Evolutionary conservation across 768 basidiomycete genomes (phyloP), one percentile per base, ranked within the genome.

Genomic region (Macrolepiota fuliginosa): DNA sequence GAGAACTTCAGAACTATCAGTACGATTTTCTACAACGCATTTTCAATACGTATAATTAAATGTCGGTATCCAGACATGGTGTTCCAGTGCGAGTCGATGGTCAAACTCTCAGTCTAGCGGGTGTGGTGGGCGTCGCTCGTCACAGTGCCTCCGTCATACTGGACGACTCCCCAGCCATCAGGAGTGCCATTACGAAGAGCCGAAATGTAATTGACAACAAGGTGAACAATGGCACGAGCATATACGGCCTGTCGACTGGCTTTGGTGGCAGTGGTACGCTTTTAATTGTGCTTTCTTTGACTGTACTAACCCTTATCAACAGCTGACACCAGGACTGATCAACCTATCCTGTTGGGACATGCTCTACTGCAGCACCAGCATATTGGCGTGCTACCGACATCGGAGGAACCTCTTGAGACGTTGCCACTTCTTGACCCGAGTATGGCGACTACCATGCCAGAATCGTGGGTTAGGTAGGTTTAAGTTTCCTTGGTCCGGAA

Each of bases 211-310:
- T 92, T 37, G 74, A 83, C 1, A 79, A 81, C 68, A 92, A 92
- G 72, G 84, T 93, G 17, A 83, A 79, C 29, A 77, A 77, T 6
- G 84, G 86, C 15, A 82, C 85, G 32, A 90, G 89, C 65, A 83
- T 94, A 19, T 94, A 94, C 68, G 92, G 92, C 4, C 79, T 94
- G 36, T 90, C 88, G 52, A 91, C 90, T 4, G 90, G 90, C 36
- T 91, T 89, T 65, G 89, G 90, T 45, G 90, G 90, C 4, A 88
- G 87, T 68, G 88, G 89, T 78, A 63, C 40, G 77, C 72, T 56
- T 12, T 37, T 47, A 60, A 46, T 29, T 58, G 60, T 60, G 35
- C 51, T 27, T 37, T 56, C 61, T 45, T 61, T 42, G 63, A 46
- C n/a, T 19, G 61, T 37, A 37, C 45, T 55, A 37, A 61, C 22